phyloP scores from a whole-genome alignment of 2,329 filamentous ascomycete species.

The Penicillium sp. region DNA sequence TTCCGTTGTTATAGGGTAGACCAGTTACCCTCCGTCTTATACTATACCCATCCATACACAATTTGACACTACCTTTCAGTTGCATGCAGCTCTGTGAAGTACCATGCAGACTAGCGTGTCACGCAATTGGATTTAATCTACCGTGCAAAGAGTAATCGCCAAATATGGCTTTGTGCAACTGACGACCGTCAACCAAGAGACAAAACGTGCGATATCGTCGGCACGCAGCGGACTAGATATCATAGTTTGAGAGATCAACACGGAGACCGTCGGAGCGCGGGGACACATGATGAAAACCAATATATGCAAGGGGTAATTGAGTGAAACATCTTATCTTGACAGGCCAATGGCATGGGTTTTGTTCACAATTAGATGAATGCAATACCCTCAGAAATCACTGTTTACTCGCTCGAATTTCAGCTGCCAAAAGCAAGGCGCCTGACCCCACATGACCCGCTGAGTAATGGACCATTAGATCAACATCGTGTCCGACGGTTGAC shows the following conservation, averaged over 20 bases:
- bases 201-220: neutral
- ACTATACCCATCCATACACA: neutral
- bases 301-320: neutral
- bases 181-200: neutral
- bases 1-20: conserved; percentile 27
- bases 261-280: conserved; percentile 28
- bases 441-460: conserved; percentile 1
- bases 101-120: neutral
- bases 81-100: neutral
- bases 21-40: neutral
- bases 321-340: neutral
- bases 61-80: neutral
- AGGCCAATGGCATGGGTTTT: no score
- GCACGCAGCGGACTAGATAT: neutral
- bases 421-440: neutral
- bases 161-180: neutral
- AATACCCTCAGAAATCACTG: neutral
- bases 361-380: no score
- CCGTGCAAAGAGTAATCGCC: neutral
- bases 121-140: neutral
- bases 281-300: neutral
- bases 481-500: conserved; percentile 13
- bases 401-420: neutral
- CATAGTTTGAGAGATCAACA: conserved; percentile 1
- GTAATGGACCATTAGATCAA: neutral